Conservation (phyloP, 2,329 filamentous ascomycete genomes). For the Sphaerostilbella broomeana region DNA sequence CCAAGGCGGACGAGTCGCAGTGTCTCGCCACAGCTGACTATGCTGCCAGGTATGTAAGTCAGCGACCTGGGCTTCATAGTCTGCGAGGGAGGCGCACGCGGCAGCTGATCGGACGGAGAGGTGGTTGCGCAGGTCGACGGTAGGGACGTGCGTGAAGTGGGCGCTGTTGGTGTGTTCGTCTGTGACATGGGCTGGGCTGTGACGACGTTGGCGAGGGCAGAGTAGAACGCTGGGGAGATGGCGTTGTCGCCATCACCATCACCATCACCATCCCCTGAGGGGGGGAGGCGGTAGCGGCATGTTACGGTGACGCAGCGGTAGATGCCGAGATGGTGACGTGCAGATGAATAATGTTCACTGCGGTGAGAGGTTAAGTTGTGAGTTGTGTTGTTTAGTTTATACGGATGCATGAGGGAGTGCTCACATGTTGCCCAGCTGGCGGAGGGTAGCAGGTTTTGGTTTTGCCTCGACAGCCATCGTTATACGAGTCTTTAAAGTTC, state of each 20-base stretch:
- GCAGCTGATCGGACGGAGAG: slow-evolving; percentile 31
- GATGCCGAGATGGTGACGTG: slow-evolving; percentile 40
- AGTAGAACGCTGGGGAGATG: slow-evolving; percentile 23
- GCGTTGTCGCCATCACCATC: neutral
- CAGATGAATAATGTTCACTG: slow-evolving; percentile 40
- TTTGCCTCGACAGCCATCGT: no score
- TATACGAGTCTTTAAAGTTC: no score
- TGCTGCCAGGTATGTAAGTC: slow-evolving; percentile 33
- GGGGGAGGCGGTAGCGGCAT: slow-evolving; percentile 32
- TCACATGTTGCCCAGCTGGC: slow-evolving; percentile 24
- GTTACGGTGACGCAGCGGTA: slow-evolving; percentile 42
- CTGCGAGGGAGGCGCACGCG: slow-evolving; percentile 16
- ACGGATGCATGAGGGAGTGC: neutral
- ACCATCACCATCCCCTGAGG: neutral
- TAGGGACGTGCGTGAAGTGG: slow-evolving; percentile 36
- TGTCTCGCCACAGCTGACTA: slow-evolving; percentile 34
- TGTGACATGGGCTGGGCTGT: slow-evolving; percentile 38
- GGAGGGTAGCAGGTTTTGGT: slow-evolving; percentile 14
- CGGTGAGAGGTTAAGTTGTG: slow-evolving; percentile 10
- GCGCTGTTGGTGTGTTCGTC: slow-evolving; percentile 38
- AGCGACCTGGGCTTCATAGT: slow-evolving; percentile 28
- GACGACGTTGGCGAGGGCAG: slow-evolving; percentile 35
- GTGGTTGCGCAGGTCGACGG: slow-evolving; percentile 38
- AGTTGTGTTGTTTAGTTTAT: neutral
- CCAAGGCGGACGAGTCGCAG: slow-evolving; percentile 40